Percentiles rank a stretch among this genome's conserved stretches.
These are phyloP conservation scores for Pseudocercospora crystallina DNA, from an alignment of 2,329 filamentous ascomycete species.

Conservation along the genomic window DNA sequence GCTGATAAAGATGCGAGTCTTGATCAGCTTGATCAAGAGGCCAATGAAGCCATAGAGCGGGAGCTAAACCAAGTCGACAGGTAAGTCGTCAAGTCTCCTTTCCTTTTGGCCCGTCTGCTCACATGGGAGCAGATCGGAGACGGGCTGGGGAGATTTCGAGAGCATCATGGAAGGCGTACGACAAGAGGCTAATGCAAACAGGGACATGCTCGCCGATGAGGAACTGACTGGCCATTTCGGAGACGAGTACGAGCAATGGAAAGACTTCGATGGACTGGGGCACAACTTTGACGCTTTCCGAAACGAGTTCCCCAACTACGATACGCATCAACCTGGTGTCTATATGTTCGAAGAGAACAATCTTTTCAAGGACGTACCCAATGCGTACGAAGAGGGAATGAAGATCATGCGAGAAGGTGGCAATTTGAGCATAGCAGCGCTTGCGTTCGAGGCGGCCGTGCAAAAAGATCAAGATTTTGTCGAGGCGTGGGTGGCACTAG, in stretches of 20 bases:
- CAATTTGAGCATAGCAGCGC: constrained; percentile 86
- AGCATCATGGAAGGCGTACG: constrained; percentile 82
- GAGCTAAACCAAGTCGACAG: constrained; percentile 89
- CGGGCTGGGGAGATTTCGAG: constrained; percentile 84
- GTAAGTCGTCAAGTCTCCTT: constrained; percentile 54
- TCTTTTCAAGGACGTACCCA: constrained; percentile 74
- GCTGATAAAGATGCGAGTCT: constrained; percentile 55
- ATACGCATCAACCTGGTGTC: constrained; percentile 63
- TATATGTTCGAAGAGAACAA: constrained; percentile 97
- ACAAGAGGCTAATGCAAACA: constrained; percentile 65
- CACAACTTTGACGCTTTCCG: constrained; percentile 57
- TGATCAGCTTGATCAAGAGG: constrained; percentile 58
- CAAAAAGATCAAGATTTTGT: constrained; percentile 86
- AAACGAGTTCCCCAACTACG: constrained; percentile 42
- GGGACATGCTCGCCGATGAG: constrained; percentile 67
- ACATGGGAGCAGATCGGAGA: constrained; percentile 55
- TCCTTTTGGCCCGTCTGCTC: constrained; percentile 14
- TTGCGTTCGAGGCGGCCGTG: constrained; percentile 93
- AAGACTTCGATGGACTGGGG: constrained; percentile 68
- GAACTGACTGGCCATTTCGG: constrained; percentile 63
- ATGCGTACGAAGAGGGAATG: constrained; percentile 90
- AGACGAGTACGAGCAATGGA: constrained; percentile 80
- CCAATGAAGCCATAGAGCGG: constrained; percentile 74
- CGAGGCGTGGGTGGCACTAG: constrained; percentile 90
- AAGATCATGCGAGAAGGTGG: constrained; percentile 91